Evolutionary conservation across 163 green algal species (phyloP).

Genomic region (Scenedesmus sp.): DNA sequence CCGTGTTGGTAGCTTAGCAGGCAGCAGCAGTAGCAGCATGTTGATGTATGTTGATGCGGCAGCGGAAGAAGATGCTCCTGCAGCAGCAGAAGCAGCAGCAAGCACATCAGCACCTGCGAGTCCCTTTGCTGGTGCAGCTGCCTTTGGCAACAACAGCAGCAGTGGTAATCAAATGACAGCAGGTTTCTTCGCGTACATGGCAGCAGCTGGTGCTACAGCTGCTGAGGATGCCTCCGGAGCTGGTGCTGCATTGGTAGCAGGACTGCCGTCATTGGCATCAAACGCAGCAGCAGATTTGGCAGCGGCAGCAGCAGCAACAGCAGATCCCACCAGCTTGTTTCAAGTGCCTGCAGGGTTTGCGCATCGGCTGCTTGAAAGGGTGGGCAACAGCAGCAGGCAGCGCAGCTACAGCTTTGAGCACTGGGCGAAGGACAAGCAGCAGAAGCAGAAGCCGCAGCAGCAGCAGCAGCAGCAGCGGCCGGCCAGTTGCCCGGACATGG

Average conservation of each 20-base stretch:
- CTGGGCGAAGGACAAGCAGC: background rate
- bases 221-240: background rate
- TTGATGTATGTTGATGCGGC: background rate
- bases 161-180: background rate
- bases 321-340: background rate
- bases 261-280: background rate
- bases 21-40: background rate
- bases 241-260: background rate
- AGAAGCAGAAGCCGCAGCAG: background rate
- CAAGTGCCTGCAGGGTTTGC: background rate
- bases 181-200: background rate
- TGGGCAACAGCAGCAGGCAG: background rate
- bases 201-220: background rate
- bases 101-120: background rate
- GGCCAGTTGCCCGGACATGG: background rate
- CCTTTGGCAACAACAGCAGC: background rate
- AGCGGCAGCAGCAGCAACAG: background rate
- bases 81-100: background rate
- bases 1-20: background rate
- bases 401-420: constrained; percentile 11
- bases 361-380: background rate
- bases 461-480: background rate
- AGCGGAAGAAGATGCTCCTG: no score
- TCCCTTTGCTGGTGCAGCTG: background rate
- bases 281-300: background rate